Evolutionary conservation across 164 flowering plant species (phyloP), one percentile per base, ranked within the genome.

Genomic region (Liquidambar formosana): DNA sequence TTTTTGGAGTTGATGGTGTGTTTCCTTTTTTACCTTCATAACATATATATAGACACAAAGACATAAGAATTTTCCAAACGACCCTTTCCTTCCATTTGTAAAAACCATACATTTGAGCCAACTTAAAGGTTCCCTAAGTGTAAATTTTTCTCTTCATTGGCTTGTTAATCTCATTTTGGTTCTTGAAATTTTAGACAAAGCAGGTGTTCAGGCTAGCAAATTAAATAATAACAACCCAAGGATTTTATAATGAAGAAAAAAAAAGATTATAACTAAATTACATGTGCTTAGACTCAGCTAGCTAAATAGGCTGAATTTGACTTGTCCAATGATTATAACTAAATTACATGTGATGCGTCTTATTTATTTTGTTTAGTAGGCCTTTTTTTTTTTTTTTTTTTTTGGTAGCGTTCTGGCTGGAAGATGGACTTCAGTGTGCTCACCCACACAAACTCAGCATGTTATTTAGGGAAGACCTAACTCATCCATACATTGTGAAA

Each of bases 1-100:
- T 10, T 47, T 33, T 6, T 19, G 65, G 65, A 25, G 21, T 61
- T 12, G 71, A 70, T 66, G 77, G 65, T 66, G 66, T 38, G 57
- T 16, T 66, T 47, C 45, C 47, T 66, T 45, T 53, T 14, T 28
- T 10, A 16, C 67, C 44, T 57, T 16, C 48, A 21, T 46, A 54
- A 18, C 51, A n/a, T 61, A 45, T 61, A 33, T 28, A 70, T 46
- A 46, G 52, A 27, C 47, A 21, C 23, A 19, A 52, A 45, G 9
- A 64, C n/a, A n/a, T n/a, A n/a, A n/a, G n/a, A n/a, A n/a, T n/a
- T 74, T 58, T 64, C 1, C 33, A 8, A 27, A 41, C 2, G 1
- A 13, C 46, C 38, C 10, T 47, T 33, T 33, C 41, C 45, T 38
- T 38, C 41, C 23, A 63, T 25, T 23, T 61, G 38, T 70, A 23